Conservation (phyloP, 1,139 yeast species). For the Suhomyces bolitotheri region DNA sequence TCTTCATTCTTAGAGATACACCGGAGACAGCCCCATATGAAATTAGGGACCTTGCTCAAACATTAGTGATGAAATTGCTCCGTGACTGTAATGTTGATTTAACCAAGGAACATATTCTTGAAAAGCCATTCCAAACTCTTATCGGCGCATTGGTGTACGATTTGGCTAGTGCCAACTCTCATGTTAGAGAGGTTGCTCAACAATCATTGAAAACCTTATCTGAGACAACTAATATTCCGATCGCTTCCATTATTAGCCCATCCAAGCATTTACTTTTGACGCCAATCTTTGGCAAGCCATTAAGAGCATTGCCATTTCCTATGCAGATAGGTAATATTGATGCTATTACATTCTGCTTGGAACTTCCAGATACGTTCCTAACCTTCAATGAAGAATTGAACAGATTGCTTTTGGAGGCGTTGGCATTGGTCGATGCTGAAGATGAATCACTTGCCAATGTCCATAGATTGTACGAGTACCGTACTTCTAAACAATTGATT, state of each 20-base stretch:
- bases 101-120: slow-evolving; percentile 58
- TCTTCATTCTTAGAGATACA: slow-evolving; percentile 88
- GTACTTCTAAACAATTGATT: slow-evolving; percentile 84
- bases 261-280: slow-evolving; percentile 80
- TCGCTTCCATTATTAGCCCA: slow-evolving; percentile 76
- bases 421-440: slow-evolving; percentile 95
- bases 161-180: slow-evolving; percentile 81
- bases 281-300: slow-evolving; percentile 95
- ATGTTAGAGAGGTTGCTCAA: slow-evolving; percentile 82
- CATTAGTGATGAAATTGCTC: slow-evolving; percentile 62
- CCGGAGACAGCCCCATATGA: slow-evolving; percentile 85
- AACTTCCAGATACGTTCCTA: slow-evolving; percentile 76
- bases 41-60: slow-evolving; percentile 71
- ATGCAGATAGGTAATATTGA: slow-evolving; percentile 99
- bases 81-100: slow-evolving; percentile 63
- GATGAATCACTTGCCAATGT: slow-evolving; percentile 92
- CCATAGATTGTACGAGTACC: slow-evolving; percentile 79
- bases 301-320: slow-evolving; percentile 94
- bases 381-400: slow-evolving; percentile 87
- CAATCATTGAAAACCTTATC: slow-evolving; percentile 67
- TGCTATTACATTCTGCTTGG: slow-evolving; percentile 88
- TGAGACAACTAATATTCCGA: slow-evolving; percentile 65
- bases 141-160: slow-evolving; percentile 89
- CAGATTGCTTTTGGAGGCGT: slow-evolving; percentile 81
- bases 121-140: slow-evolving; percentile 79